Evolutionary conservation across 768 basidiomycete species (phyloP), one percentile per base, ranked within the genome.

Genomic region (Suillus plorans): DNA sequence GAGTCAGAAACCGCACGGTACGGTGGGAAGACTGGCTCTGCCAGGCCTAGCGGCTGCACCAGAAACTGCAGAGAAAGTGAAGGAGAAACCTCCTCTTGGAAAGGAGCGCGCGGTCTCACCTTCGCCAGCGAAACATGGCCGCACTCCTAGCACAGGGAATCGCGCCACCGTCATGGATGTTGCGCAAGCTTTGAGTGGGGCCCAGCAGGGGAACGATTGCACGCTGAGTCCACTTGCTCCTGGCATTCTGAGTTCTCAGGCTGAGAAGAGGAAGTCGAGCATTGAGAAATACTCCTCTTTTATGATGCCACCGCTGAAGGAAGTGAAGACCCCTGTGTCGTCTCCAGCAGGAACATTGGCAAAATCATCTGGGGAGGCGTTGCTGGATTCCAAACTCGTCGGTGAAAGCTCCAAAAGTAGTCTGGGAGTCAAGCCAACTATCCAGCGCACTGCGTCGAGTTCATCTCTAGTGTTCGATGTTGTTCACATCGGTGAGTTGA

Each of bases 111-210:
- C 64, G 3, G 52, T 72, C 25, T 66, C 76, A 2, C 66, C 71
- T 4, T 75, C 81, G 1, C 80, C 84, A 6, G 70, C 76, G 4
- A 82, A 80, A 60, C 84, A 83, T 69, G 64, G 77, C 53, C 86
- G 89, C 25, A 88, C 88, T 60, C 85, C 89, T 5, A 90, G 85
- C 69, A 84, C 89, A 6, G 89, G 89, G 18, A 86, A 84, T 61
- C 80, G 92, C 65, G 85, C 89, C 22, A 85, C 86, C 16, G 90
- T 87, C 28, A 92, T 93, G 91, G 90, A 93, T 49, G 85, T 93
- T 13, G 90, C 89, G 3, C 88, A 88, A 72, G 83, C 84, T 10
- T 72, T 91, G 62, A 79, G 73, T 41, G 80, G 83, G 64, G 76
- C 72, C 6, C 71, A 71, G 7, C 66, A 61, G 25, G 63, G 42